Conservation (phyloP, 331 rosid species). For the Spiraea crenata region DNA sequence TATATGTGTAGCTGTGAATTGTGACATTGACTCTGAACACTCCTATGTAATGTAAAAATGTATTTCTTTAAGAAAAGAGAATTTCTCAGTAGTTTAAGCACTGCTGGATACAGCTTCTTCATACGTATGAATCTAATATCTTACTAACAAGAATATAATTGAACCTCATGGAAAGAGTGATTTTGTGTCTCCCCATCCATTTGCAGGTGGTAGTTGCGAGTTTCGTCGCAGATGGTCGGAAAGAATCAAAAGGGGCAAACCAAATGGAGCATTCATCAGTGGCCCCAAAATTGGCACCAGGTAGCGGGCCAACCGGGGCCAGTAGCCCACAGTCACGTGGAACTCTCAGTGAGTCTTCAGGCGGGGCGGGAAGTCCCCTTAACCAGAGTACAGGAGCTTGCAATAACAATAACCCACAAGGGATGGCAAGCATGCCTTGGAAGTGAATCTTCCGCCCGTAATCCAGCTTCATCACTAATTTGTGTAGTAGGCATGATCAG, state of each 20-base stretch:
- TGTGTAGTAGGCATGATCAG: constrained; percentile 25
- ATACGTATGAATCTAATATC: neutral
- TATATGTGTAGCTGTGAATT: neutral
- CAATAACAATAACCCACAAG: constrained; percentile 46
- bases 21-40: neutral
- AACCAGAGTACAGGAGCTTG: constrained; percentile 57
- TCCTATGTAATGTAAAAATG: neutral
- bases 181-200: neutral
- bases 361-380: constrained; percentile 64
- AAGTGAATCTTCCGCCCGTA: constrained; percentile 20
- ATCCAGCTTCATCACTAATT: constrained; percentile 8
- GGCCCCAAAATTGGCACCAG: constrained; percentile 27
- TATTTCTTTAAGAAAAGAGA: neutral
- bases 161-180: neutral
- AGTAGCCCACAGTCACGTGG: constrained; percentile 61
- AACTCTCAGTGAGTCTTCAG: constrained; percentile 68
- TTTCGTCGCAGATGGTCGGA: constrained; percentile 42
- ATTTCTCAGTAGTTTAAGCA: neutral
- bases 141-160: no score
- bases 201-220: constrained; percentile 65
- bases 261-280: constrained; percentile 23
- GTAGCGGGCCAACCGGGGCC: constrained; percentile 41
- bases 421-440: constrained; percentile 40
- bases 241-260: constrained; percentile 34
- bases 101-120: neutral